A percentile compares a stretch with the other conserved stretches of the same genome.
Evolutionary conservation across 306 rosid genomes (phyloP).

Genomic region (Quercus wislizeni): DNA sequence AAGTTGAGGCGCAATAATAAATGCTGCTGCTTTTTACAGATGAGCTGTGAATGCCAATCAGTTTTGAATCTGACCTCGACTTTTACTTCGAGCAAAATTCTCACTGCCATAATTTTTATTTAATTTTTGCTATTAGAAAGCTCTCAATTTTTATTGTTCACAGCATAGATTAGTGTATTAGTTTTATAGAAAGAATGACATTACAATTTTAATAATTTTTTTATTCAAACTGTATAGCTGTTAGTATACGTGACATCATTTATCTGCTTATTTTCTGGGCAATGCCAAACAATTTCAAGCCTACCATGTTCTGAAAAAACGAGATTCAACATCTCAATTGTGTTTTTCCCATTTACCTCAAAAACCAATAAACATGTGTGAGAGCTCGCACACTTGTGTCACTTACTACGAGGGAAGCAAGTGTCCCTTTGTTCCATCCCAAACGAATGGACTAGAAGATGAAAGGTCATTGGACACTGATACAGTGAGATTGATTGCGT

Average conservation of each 20-base stretch:
- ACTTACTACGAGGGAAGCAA: too few relatives aligned
- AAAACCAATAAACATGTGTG: background rate
- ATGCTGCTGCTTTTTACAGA: conserved; percentile 10
- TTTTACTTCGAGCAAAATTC: background rate
- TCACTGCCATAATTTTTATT: conserved; percentile 9
- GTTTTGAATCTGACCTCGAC: conserved; percentile 8
- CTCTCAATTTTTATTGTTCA: background rate
- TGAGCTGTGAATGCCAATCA: conserved; percentile 16
- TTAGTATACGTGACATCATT: background rate
- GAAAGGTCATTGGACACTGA: too few relatives aligned
- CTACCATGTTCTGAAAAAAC: background rate
- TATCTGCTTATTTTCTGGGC: background rate
- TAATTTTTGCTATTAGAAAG: background rate
- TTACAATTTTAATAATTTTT: background rate
- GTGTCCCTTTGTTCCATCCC: too few relatives aligned
- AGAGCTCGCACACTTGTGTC: too few relatives aligned
- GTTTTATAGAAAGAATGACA: conserved; percentile 21
- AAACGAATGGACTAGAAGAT: too few relatives aligned
- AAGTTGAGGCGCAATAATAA: conserved; percentile 10
- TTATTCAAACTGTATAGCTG: conserved; percentile 3
- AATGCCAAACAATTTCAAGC: background rate
- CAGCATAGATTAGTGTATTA: conserved; percentile 7
- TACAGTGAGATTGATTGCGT: too few relatives aligned
- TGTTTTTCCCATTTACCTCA: background rate
- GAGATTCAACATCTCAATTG: background rate